Evolutionary conservation across 495 filamentous ascomycete species (phyloP).

Genomic region (Chaetomidium leptoderma): DNA sequence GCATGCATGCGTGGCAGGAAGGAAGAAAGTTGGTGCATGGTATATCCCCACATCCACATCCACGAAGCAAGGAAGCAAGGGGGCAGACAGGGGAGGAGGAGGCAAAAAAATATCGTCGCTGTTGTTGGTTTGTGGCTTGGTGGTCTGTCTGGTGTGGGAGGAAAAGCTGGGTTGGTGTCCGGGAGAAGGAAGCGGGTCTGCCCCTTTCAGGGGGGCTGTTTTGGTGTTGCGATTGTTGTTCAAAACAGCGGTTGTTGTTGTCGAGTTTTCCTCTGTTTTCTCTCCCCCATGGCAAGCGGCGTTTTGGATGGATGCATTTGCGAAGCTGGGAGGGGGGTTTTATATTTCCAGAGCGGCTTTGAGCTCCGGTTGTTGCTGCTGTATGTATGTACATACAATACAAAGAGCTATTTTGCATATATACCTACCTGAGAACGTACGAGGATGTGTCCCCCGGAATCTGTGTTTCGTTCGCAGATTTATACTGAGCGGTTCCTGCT

Average conservation of each 20-base stretch:
- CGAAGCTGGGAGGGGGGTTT: not conserved
- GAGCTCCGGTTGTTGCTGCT: constrained; percentile 10
- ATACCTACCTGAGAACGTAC: not conserved
- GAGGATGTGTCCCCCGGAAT: not conserved
- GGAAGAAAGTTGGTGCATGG: too few relatives aligned
- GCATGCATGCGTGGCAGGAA: not conserved
- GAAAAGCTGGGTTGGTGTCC: constrained; percentile 4
- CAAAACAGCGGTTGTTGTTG: not conserved
- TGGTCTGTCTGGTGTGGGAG: too few relatives aligned
- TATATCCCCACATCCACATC: not conserved
- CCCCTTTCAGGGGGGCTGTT: not conserved
- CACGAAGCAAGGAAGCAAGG: not conserved
- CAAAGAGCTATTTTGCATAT: constrained; percentile 18
- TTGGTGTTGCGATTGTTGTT: constrained; percentile 4
- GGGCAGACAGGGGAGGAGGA: not conserved
- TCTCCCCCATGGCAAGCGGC: constrained; percentile 15
- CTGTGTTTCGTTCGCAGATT: not conserved
- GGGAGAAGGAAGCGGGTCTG: not conserved
- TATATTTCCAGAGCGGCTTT: constrained; percentile 9
- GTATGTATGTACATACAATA: too few relatives aligned
- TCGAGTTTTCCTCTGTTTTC: constrained; percentile 1
- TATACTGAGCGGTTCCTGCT: too few relatives aligned
- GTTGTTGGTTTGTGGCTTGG: not conserved
- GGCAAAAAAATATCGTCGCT: not conserved
- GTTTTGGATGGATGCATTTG: constrained; percentile 19